Conservation (phyloP, 2,329 filamentous ascomycete genomes). For the Cercospora canescens region DNA sequence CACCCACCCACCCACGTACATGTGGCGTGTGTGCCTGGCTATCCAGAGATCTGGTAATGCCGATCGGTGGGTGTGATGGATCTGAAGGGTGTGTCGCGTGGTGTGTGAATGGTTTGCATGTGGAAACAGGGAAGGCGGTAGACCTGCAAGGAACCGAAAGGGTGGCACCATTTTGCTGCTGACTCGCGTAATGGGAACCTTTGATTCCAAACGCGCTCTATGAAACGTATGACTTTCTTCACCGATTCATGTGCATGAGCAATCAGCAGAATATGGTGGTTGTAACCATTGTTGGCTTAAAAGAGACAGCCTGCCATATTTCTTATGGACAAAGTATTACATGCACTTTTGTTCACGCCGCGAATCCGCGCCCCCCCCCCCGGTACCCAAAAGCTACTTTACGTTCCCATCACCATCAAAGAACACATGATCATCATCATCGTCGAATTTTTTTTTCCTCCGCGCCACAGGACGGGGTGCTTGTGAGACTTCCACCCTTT, state of each 20-base stretch:
- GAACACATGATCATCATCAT: neutral
- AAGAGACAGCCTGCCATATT: slow-evolving; percentile 1
- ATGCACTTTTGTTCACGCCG: slow-evolving; percentile 4
- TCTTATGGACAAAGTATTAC: slow-evolving; percentile 4
- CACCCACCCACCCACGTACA: neutral
- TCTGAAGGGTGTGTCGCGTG: neutral
- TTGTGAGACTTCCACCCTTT: neutral
- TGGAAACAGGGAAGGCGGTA: neutral
- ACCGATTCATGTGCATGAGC: neutral
- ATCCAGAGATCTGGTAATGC: neutral
- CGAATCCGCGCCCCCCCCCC: neutral
- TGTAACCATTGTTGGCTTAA: neutral
- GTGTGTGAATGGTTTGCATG: neutral
- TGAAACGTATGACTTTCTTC: neutral
- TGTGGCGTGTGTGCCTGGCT: neutral
- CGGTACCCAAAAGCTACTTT: neutral
- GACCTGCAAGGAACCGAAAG: neutral
- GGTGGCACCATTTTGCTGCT: neutral
- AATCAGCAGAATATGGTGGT: neutral
- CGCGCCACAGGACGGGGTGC: neutral
- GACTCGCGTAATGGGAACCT: neutral
- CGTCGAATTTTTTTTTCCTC: neutral
- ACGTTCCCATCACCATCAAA: neutral
- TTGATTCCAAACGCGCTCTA: neutral
- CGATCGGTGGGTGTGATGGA: neutral